A percentile compares a stretch with the other conserved stretches of the same genome.
These are phyloP conservation scores for Lobosporangium transversale DNA, from an alignment of 192 early-diverging fungal species.

Conservation along the genomic window DNA sequence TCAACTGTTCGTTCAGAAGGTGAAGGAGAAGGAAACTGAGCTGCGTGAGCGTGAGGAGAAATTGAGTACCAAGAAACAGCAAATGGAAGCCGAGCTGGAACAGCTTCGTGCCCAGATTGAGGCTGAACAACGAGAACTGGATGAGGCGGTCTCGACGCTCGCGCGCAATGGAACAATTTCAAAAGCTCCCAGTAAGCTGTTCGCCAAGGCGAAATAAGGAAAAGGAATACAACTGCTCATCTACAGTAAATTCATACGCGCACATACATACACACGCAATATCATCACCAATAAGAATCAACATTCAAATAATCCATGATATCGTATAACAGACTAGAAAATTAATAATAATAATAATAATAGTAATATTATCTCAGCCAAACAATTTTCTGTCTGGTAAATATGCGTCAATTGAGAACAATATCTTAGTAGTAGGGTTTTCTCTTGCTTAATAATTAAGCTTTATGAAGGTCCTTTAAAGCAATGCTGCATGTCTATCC, in stretches of 20 bases:
- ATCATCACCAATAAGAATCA: no score
- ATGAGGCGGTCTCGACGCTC: conserved; percentile 28
- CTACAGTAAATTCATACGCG: no score
- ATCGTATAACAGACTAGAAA: no score
- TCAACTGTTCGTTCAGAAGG: conserved; percentile 61
- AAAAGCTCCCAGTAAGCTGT: conserved; percentile 39
- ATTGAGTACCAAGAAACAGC: conserved; percentile 46
- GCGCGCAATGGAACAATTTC: conserved; percentile 28
- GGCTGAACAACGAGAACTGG: conserved; percentile 36
- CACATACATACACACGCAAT: no score
- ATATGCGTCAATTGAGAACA: no score
- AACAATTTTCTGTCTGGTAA: no score
- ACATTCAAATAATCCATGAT: no score
- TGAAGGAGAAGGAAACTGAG: conserved; percentile 58
- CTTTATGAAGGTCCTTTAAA: conserved; percentile 9
- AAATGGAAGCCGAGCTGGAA: conserved; percentile 40
- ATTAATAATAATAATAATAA: no score
- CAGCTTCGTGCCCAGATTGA: conserved; percentile 26
- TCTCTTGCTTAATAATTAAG: no score
- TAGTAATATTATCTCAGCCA: no score
- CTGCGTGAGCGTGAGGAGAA: conserved; percentile 58
- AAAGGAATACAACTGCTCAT: no score
- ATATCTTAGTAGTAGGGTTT: no score
- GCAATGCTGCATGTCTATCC: conserved; percentile 40
- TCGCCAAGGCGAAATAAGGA: conserved; percentile 38